These are phyloP conservation scores for Beta macrorhiza DNA, from an alignment of 179 eudicot genomes.

Conservation along the genomic window DNA sequence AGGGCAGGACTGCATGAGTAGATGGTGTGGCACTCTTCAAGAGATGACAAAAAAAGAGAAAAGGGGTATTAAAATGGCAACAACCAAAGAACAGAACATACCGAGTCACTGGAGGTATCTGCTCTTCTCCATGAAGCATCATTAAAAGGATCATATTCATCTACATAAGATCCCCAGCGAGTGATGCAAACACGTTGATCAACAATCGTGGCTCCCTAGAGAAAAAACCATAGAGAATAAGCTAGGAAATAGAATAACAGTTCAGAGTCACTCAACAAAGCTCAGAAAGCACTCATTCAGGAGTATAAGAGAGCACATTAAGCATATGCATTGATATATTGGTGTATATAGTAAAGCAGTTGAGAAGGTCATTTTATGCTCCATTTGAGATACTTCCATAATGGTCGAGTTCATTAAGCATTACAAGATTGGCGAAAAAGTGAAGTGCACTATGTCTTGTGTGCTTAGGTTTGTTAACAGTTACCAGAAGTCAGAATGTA, in stretches of 20 bases:
- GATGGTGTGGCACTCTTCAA: background rate
- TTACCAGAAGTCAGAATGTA: background rate
- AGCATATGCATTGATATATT: background rate
- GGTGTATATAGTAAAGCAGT: background rate
- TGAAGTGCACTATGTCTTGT: background rate
- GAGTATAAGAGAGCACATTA: background rate
- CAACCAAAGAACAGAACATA: slow-evolving; percentile 24
- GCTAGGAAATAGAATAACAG: background rate
- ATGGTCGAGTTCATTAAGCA: too few species aligned
- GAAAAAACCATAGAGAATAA: background rate
- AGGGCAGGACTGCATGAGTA: background rate
- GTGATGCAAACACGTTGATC: slow-evolving; percentile 77
- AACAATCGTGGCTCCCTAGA: slow-evolving; percentile 71
- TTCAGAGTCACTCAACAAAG: background rate
- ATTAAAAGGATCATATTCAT: slow-evolving; percentile 59
- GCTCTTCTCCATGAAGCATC: slow-evolving; percentile 51
- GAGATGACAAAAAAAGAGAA: background rate
- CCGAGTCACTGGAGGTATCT: slow-evolving; percentile 44
- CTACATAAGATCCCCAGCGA: slow-evolving; percentile 66
- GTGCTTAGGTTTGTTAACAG: background rate
- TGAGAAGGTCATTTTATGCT: background rate
- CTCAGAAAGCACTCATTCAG: background rate
- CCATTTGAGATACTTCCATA: background rate
- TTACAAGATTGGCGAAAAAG: background rate
- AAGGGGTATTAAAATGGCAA: background rate